Conservation (phyloP, 202 grass and related monocot genomes). For the Panicum virgatum region DNA sequence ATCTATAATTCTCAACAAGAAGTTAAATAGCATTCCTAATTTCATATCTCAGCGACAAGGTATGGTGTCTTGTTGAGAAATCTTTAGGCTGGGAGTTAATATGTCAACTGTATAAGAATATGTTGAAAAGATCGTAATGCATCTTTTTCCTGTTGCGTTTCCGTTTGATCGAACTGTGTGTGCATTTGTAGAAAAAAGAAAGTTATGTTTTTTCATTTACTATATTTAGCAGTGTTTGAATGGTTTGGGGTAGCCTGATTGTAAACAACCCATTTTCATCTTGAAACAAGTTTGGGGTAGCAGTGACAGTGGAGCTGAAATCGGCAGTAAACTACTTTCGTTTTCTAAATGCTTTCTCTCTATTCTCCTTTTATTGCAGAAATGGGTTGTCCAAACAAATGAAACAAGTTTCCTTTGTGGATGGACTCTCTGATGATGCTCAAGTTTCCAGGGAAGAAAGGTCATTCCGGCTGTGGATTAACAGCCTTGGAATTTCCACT, state of each 20-base stretch:
- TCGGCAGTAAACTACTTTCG: slow-evolving; percentile 10
- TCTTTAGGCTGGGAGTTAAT: neutral
- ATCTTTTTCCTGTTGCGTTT: neutral
- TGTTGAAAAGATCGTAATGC: neutral
- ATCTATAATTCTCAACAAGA: neutral
- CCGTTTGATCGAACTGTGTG: neutral
- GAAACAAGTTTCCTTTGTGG: slow-evolving; percentile 85
- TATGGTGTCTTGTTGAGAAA: neutral
- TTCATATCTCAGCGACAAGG: neutral
- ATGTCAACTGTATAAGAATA: neutral
- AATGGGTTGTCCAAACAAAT: slow-evolving; percentile 92
- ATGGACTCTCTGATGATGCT: slow-evolving; percentile 76
- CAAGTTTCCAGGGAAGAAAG: slow-evolving; percentile 94
- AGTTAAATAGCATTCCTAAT: neutral
- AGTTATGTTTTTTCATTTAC: neutral
- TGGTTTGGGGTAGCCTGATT: neutral
- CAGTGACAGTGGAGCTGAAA: neutral
- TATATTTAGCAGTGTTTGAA: neutral
- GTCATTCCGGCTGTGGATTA: slow-evolving; percentile 92
- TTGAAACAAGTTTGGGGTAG: no score
- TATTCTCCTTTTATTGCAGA: slow-evolving; percentile 49
- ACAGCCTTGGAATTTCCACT: slow-evolving; percentile 90
- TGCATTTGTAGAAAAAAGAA: neutral
- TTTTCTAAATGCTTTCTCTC: neutral
- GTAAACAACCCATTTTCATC: no score